Evolutionary conservation across 192 early-diverging fungal genomes (phyloP).

Genomic region (Coemansia sp.): DNA sequence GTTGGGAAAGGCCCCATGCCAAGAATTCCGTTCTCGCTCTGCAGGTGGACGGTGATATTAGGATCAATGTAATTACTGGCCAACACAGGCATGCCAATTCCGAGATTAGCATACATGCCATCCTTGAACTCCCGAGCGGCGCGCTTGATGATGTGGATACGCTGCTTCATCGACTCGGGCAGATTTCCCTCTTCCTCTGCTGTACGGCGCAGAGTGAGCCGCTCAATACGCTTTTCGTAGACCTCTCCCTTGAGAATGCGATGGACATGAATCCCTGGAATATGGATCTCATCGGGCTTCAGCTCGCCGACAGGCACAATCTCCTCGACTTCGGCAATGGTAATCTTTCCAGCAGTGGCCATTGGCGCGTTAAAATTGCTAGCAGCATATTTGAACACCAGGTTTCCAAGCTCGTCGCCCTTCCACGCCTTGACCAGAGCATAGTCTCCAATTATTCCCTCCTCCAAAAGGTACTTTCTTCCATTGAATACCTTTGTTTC

Average conservation of each 20-base stretch:
- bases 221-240: conserved; percentile 75
- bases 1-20: conserved; percentile 75
- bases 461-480: conserved; percentile 73
- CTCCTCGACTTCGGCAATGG: conserved; percentile 79
- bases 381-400: conserved; percentile 68
- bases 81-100: conserved; percentile 79
- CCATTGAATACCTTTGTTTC: conserved; percentile 68
- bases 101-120: conserved; percentile 72
- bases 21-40: conserved; percentile 79
- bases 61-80: conserved; percentile 72
- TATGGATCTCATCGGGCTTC: conserved; percentile 68
- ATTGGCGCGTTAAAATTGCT: conserved; percentile 78
- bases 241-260: conserved; percentile 67
- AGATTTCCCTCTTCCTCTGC: conserved; percentile 31
- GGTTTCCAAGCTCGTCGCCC: conserved; percentile 74
- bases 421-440: conserved; percentile 85
- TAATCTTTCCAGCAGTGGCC: conserved; percentile 72
- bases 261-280: conserved; percentile 73
- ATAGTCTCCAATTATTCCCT: conserved; percentile 73
- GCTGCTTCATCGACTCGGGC: conserved; percentile 44
- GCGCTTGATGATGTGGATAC: conserved; percentile 71
- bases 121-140: conserved; percentile 78
- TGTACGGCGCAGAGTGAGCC: conserved; percentile 57
- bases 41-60: conserved; percentile 69
- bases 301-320: conserved; percentile 70